These are phyloP conservation scores for Scenedesmus sp. DNA, from an alignment of 163 green algal genomes.

Conservation along the genomic window DNA sequence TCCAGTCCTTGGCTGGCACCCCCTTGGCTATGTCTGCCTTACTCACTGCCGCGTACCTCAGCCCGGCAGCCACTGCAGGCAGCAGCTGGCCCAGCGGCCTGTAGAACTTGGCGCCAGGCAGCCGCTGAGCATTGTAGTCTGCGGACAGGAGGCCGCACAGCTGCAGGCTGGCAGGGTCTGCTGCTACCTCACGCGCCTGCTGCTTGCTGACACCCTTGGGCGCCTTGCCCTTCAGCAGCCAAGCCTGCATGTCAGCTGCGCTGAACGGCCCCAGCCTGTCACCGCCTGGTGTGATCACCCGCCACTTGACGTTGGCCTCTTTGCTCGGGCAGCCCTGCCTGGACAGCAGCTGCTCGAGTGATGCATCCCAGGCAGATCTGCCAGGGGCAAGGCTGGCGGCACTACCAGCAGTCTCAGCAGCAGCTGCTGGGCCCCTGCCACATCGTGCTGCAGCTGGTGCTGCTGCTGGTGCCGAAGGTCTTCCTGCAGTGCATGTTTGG, in stretches of 20 bases:
- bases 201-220: not conserved
- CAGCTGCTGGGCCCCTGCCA: not conserved
- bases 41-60: no score
- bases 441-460: not conserved
- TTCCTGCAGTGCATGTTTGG: not conserved
- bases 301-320: conserved; percentile 30
- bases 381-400: not conserved
- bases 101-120: conserved; percentile 6
- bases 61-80: not conserved
- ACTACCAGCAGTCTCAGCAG: not conserved
- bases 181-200: not conserved
- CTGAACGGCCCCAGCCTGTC: conserved; percentile 42
- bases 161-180: conserved; percentile 7
- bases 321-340: not conserved
- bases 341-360: not conserved
- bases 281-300: not conserved
- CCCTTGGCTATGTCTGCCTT: conserved; percentile 2
- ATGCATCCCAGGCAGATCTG: not conserved
- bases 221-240: conserved; percentile 18
- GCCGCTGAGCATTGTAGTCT: conserved; percentile 34
- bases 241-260: not conserved
- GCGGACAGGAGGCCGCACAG: conserved; percentile 11
- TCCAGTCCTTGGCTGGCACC: not conserved
- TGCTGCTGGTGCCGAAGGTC: not conserved
- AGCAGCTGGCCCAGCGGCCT: not conserved